Percentiles rank a stretch among this genome's conserved stretches.
These are phyloP conservation scores for Yamadazyma sp. DNA, from an alignment of 805 yeast genomes.

Conservation along the genomic window DNA sequence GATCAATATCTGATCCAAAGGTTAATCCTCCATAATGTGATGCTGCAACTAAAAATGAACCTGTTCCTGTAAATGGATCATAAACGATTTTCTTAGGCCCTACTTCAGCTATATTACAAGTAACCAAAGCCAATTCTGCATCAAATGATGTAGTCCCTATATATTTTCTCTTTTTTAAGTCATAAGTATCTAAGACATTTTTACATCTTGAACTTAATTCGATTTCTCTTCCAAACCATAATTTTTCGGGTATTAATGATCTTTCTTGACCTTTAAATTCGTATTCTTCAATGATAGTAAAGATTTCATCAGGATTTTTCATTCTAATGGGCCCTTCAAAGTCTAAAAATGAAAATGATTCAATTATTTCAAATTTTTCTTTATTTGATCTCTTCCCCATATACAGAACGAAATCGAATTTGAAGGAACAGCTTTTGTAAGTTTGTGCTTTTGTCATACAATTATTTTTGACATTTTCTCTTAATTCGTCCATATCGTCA, in stretches of 20 bases:
- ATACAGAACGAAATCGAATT: constrained; percentile 77
- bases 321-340: constrained; percentile 76
- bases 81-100: constrained; percentile 63
- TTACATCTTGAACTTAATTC: constrained; percentile 58
- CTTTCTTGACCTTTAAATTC: constrained; percentile 44
- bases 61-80: constrained; percentile 97
- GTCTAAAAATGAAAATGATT: constrained; percentile 64
- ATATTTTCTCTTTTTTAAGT: constrained; percentile 75
- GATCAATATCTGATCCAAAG: constrained; percentile 89
- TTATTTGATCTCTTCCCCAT: constrained; percentile 57
- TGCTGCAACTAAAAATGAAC: constrained; percentile 87
- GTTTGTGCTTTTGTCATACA: constrained; percentile 30
- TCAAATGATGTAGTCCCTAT: constrained; percentile 98
- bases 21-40: constrained; percentile 79
- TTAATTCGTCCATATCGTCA: constrained; percentile 51
- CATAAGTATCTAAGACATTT: constrained; percentile 71
- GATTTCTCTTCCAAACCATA: constrained; percentile 78
- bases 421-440: constrained; percentile 56
- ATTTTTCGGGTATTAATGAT: constrained; percentile 47
- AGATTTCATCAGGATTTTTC: constrained; percentile 71
- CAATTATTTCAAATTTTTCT: constrained; percentile 61
- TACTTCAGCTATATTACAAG: constrained; percentile 84
- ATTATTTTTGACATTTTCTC: constrained; percentile 40
- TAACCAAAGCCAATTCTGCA: constrained; percentile 83
- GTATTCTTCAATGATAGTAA: constrained; percentile 75